Percentiles rank a stretch among this genome's conserved stretches.
Conservation (phyloP, 345 rosid genomes). For the Eucalyptus sideroxylon region DNA sequence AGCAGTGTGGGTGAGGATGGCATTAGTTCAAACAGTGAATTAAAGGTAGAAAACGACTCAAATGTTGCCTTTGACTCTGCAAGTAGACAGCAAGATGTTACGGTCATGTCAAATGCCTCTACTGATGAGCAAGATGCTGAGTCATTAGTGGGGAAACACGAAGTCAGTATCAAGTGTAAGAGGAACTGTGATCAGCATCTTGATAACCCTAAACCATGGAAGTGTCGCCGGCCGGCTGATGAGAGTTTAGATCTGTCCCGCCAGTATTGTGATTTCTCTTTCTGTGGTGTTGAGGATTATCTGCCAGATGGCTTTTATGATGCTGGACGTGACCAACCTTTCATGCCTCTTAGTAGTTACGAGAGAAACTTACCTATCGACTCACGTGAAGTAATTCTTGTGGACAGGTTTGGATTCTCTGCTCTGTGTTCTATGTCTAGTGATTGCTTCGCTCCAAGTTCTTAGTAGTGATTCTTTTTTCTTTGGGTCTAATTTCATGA, state of each 20-base stretch:
- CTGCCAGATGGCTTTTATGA: constrained; percentile 94
- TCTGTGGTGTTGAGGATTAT: constrained; percentile 62
- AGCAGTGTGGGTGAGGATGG: constrained; percentile 26
- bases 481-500: background rate
- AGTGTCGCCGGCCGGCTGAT: constrained; percentile 40
- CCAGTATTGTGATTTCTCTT: constrained; percentile 62
- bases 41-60: constrained; percentile 12
- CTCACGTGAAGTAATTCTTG: constrained; percentile 91
- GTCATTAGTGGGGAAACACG: constrained; percentile 26
- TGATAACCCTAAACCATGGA: constrained; percentile 88
- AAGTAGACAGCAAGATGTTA: constrained; percentile 11
- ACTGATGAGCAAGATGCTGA: constrained; percentile 30
- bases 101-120: constrained; percentile 24
- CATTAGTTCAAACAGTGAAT: constrained; percentile 11
- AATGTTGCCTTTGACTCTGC: constrained; percentile 7
- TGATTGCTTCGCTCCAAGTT: background rate
- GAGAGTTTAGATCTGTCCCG: constrained; percentile 29
- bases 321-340: constrained; percentile 95
- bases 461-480: background rate
- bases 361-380: constrained; percentile 55
- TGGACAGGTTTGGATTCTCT: constrained; percentile 58
- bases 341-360: constrained; percentile 50
- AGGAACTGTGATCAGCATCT: constrained; percentile 63
- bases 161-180: constrained; percentile 35
- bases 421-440: background rate